These are phyloP conservation scores for Phytophthora podocarpi DNA, from an alignment of 352 stramenopile genomes.

Conservation along the genomic window DNA sequence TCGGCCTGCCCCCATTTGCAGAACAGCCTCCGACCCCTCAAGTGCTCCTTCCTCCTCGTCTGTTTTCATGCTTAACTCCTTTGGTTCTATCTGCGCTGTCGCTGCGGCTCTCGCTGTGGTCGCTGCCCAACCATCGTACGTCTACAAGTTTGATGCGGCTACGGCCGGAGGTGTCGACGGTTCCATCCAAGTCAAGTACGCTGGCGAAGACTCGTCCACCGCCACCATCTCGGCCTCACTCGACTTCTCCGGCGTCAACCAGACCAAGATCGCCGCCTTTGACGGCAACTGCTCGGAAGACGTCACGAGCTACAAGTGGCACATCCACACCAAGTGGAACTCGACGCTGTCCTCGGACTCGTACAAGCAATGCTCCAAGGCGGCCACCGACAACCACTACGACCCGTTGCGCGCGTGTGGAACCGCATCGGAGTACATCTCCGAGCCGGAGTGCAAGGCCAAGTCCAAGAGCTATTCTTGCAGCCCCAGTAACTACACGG, in stretches of 20 bases:
- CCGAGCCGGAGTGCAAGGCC: conserved; percentile 29
- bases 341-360: conserved; percentile 38
- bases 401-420: conserved; percentile 55
- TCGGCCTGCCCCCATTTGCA: not conserved
- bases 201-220: conserved; percentile 23
- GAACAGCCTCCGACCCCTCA: not conserved
- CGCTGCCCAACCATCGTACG: conserved; percentile 25
- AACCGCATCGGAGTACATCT: conserved; percentile 48
- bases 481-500: conserved; percentile 44
- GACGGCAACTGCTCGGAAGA: conserved; percentile 47
- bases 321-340: conserved; percentile 60
- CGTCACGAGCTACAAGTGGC: conserved; percentile 58
- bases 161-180: conserved; percentile 40
- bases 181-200: conserved; percentile 47
- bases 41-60: no score
- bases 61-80: no score
- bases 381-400: conserved; percentile 58
- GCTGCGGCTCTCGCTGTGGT: conserved; percentile 7
- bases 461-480: conserved; percentile 48
- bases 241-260: conserved; percentile 46
- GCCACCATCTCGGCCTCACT: conserved; percentile 44
- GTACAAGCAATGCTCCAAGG: conserved; percentile 49
- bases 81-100: conserved; percentile 14
- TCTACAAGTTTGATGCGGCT: conserved; percentile 50
- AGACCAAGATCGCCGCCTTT: conserved; percentile 24